phyloP scores from a whole-genome alignment of 345 rosid species.

The Brassica nigra region DNA sequence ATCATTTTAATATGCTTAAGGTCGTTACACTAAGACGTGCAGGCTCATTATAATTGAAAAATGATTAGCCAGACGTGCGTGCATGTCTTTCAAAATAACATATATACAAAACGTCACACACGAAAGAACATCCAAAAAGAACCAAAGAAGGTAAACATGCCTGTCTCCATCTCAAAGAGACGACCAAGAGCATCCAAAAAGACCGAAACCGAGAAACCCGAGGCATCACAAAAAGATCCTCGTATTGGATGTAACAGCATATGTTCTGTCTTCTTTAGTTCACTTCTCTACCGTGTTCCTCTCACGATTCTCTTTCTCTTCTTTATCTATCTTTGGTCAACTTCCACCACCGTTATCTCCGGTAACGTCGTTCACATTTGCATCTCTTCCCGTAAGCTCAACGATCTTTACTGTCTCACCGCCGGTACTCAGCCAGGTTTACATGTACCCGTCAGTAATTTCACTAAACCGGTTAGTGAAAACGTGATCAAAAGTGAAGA shows the following conservation, averaged over 20 bases:
- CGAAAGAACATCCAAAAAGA: slow-evolving; percentile 6
- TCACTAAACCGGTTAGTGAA: slow-evolving; percentile 16
- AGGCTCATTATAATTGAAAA: neutral
- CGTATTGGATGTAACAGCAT: slow-evolving; percentile 30
- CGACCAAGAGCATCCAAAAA: slow-evolving; percentile 47
- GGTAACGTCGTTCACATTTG: slow-evolving; percentile 67
- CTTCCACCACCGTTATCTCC: slow-evolving; percentile 72
- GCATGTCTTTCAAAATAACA: slow-evolving; percentile 3
- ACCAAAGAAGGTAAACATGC: slow-evolving; percentile 48
- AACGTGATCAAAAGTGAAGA: slow-evolving; percentile 22
- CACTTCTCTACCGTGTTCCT: slow-evolving; percentile 55
- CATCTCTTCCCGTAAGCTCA: slow-evolving; percentile 78
- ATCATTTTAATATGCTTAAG: neutral
- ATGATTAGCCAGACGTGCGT: slow-evolving; percentile 35
- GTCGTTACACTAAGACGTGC: slow-evolving; percentile 37
- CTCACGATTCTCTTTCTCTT: slow-evolving; percentile 47
- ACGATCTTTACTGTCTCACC: slow-evolving; percentile 74
- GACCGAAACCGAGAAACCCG: slow-evolving; percentile 29
- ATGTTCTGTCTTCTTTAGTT: slow-evolving; percentile 34
- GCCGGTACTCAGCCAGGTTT: slow-evolving; percentile 68
- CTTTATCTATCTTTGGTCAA: slow-evolving; percentile 66
- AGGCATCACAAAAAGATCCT: slow-evolving; percentile 12
- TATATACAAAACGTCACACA: slow-evolving; percentile 43
- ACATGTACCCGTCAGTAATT: slow-evolving; percentile 40
- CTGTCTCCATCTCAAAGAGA: slow-evolving; percentile 53